Evolutionary conservation across 768 basidiomycete genomes (phyloP).

Genomic region (Mycena amicta): DNA sequence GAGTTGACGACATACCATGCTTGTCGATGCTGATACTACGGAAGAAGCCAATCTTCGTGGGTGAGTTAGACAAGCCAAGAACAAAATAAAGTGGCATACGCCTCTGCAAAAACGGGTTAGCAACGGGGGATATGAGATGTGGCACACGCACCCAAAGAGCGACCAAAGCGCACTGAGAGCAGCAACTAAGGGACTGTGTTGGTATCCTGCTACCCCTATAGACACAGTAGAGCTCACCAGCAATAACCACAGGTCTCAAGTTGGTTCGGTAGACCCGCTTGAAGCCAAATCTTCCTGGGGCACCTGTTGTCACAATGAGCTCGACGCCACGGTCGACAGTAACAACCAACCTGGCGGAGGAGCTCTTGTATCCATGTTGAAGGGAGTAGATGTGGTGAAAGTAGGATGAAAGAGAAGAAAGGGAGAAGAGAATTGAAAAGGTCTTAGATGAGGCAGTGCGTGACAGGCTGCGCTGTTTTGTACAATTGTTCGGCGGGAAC

Average conservation of each 20-base stretch:
- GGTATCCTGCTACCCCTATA: constrained; percentile 18
- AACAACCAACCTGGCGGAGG: constrained; percentile 43
- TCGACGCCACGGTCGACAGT: background rate
- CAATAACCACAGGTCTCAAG: constrained; percentile 63
- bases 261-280: constrained; percentile 54
- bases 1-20: constrained; percentile 41
- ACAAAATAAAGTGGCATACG: constrained; percentile 28
- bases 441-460: background rate
- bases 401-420: background rate
- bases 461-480: no score
- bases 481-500: no score
- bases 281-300: constrained; percentile 63
- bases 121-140: background rate
- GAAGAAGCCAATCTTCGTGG: constrained; percentile 63
- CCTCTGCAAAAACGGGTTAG: constrained; percentile 27
- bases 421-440: background rate
- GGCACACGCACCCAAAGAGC: constrained; percentile 57
- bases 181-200: constrained; percentile 33
- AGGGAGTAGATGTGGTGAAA: background rate
- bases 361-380: constrained; percentile 38
- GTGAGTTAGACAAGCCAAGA: background rate
- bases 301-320: constrained; percentile 30
- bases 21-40: constrained; percentile 51
- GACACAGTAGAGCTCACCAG: constrained; percentile 29
- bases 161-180: constrained; percentile 59